Conservation (phyloP, 768 basidiomycete species). For the Boletus reticulatus region DNA sequence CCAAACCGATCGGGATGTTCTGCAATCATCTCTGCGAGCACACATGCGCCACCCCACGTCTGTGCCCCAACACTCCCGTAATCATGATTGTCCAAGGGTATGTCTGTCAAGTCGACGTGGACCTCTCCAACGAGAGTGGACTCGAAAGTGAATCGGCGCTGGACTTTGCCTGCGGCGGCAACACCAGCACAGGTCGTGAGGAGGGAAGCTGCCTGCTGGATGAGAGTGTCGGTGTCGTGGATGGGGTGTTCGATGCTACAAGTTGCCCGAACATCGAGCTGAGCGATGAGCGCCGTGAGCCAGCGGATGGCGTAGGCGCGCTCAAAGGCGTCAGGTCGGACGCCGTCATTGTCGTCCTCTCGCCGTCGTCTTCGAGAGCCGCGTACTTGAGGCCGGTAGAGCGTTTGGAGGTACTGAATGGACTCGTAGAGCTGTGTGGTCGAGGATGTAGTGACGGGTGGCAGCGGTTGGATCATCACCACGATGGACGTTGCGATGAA, state of each 20-base stretch:
- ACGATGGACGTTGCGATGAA: conserved; percentile 6
- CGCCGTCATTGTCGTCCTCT: neutral
- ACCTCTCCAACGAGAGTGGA: conserved; percentile 16
- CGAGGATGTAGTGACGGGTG: conserved; percentile 42
- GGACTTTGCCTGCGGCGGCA: conserved; percentile 57
- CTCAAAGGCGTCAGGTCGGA: conserved; percentile 66
- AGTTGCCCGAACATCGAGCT: conserved; percentile 21
- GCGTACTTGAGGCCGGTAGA: conserved; percentile 64
- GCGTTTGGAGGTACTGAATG: conserved; percentile 46
- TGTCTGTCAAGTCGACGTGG: conserved; percentile 56
- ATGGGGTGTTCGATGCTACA: neutral
- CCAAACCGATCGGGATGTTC: conserved; percentile 54
- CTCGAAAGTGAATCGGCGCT: conserved; percentile 51
- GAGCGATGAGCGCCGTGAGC: conserved; percentile 64
- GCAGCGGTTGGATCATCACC: conserved; percentile 38
- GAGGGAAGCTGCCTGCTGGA: conserved; percentile 56
- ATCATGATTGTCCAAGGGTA: conserved; percentile 67
- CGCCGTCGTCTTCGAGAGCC: conserved; percentile 46
- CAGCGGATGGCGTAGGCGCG: conserved; percentile 66
- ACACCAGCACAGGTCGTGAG: conserved; percentile 65
- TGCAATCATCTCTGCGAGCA: conserved; percentile 72
- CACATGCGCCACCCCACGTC: conserved; percentile 86
- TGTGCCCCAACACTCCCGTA: conserved; percentile 77
- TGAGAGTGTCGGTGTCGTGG: conserved; percentile 35
- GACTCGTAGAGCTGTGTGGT: conserved; percentile 40